A percentile compares a stretch with the other conserved stretches of the same genome.
phyloP scores from a whole-genome alignment of 108 stramenopile species.

The Chaetoceros muelleri region DNA sequence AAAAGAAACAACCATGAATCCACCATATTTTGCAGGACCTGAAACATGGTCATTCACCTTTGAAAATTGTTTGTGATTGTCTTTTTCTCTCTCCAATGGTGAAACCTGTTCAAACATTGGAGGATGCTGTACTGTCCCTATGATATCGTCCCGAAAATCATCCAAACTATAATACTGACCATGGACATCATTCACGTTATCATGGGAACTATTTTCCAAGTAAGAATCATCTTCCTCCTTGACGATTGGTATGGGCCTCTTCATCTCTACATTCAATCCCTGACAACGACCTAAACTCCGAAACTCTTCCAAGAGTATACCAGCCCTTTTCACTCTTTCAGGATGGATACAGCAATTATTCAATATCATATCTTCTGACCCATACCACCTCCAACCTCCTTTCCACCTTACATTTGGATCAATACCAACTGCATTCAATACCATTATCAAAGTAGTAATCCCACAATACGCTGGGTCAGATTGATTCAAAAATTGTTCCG shows the following conservation, averaged over 20 bases:
- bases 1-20: constrained; percentile 62
- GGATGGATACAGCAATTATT: constrained; percentile 65
- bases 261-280: constrained; percentile 37
- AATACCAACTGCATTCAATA: constrained; percentile 83
- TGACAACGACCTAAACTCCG: constrained; percentile 57
- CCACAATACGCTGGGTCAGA: constrained; percentile 92
- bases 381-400: constrained; percentile 92
- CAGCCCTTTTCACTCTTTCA: constrained; percentile 57
- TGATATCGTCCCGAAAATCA: constrained; percentile 51
- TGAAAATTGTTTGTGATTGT: constrained; percentile 11
- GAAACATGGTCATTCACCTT: too few relatives aligned
- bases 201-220: background rate
- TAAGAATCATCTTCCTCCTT: constrained; percentile 1
- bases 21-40: constrained; percentile 26
- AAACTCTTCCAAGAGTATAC: constrained; percentile 63
- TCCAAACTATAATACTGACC: constrained; percentile 17
- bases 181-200: background rate
- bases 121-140: constrained; percentile 15
- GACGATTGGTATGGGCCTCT: constrained; percentile 30
- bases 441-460: constrained; percentile 78
- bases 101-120: constrained; percentile 13
- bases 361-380: constrained; percentile 78
- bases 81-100: constrained; percentile 10
- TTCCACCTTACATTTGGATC: constrained; percentile 92
- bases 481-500: constrained; percentile 90